phyloP scores from a whole-genome alignment of 345 rosid species.

The Lumnitzera racemosa region DNA sequence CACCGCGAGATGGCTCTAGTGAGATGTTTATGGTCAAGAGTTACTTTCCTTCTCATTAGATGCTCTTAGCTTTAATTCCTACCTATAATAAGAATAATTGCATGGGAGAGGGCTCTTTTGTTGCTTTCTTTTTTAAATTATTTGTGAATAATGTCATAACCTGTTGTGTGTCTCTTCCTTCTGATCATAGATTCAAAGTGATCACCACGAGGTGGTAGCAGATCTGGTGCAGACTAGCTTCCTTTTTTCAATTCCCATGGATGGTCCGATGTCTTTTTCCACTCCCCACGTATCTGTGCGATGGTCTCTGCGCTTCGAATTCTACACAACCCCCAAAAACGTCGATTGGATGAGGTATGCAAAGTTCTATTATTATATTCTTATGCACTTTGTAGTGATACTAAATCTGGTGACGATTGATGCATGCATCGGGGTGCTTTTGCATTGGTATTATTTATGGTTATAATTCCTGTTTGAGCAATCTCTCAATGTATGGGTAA shows the following conservation, averaged over 20 bases:
- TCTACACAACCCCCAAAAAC: constrained; percentile 67
- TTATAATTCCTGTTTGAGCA: too few relatives aligned
- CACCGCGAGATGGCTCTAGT: too few relatives aligned
- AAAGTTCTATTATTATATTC: background rate
- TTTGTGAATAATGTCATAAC: background rate
- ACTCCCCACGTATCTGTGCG: constrained; percentile 72
- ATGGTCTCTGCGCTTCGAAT: constrained; percentile 93
- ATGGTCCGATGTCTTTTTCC: constrained; percentile 95
- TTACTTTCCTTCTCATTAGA: too few relatives aligned
- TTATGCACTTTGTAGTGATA: too few relatives aligned
- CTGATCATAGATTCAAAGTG: constrained; percentile 72
- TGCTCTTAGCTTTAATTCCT: background rate
- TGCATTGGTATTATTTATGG: too few relatives aligned
- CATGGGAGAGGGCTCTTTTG: background rate
- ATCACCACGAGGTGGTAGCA: constrained; percentile 91
- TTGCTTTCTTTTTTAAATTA: background rate
- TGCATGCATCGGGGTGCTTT: too few relatives aligned
- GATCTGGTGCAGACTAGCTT: constrained; percentile 94
- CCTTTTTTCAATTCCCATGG: constrained; percentile 88
- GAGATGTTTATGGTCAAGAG: too few relatives aligned
- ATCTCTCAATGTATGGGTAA: too few relatives aligned
- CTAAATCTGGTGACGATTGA: too few relatives aligned
- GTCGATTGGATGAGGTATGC: constrained; percentile 76
- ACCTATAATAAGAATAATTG: too few relatives aligned
- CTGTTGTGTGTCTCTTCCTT: background rate